These are phyloP conservation scores for Epichloe hybrida DNA, from an alignment of 2,329 filamentous ascomycete species.

Conservation along the genomic window DNA sequence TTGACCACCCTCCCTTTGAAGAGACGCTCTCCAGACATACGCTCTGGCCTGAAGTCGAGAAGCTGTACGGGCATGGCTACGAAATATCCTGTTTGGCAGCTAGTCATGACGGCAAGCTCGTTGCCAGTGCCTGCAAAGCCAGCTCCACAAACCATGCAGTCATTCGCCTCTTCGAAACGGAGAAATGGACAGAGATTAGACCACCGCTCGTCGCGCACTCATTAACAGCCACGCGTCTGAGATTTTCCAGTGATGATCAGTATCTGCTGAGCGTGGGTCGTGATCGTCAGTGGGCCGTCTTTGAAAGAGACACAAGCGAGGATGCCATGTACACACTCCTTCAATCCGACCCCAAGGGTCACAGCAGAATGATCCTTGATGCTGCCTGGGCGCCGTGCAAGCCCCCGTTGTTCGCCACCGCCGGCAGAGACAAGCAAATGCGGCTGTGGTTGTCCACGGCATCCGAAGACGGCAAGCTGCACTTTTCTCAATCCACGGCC, in stretches of 20 bases:
- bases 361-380: conserved; percentile 84
- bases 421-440: conserved; percentile 76
- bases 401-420: conserved; percentile 60
- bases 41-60: conserved; percentile 91
- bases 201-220: conserved; percentile 76
- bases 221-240: conserved; percentile 69
- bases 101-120: conserved; percentile 57
- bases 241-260: conserved; percentile 62
- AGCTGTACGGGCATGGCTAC: conserved; percentile 95
- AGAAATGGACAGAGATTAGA: conserved; percentile 73
- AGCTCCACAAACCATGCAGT: conserved; percentile 90
- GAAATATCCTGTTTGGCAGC: conserved; percentile 82
- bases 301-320: conserved; percentile 35
- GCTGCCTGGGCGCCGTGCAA: conserved; percentile 62
- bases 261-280: conserved; percentile 78
- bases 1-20: conserved; percentile 69
- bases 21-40: conserved; percentile 82
- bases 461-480: conserved; percentile 16
- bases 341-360: conserved; percentile 66
- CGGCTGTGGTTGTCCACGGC: conserved; percentile 48
- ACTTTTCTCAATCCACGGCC: conserved; percentile 38
- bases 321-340: conserved; percentile 39
- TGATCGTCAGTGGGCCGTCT: conserved; percentile 85
- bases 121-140: conserved; percentile 88
- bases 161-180: conserved; percentile 79